phyloP scores from a whole-genome alignment of 1,284 basidiomycete genomes.

The Anthracocystis panici-leucophaei region DNA sequence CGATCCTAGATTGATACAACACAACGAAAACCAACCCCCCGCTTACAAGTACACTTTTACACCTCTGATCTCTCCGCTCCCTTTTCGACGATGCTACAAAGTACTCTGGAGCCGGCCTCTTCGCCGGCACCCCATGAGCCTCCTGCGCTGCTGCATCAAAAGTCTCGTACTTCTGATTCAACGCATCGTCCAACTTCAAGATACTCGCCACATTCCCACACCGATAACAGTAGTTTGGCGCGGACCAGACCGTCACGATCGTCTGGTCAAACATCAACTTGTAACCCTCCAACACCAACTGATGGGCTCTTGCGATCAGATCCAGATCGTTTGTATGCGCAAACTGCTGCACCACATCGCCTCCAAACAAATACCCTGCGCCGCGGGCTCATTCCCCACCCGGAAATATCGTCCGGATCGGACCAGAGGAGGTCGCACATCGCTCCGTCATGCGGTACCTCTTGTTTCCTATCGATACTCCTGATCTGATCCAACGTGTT shows the following conservation, averaged over 20 bases:
- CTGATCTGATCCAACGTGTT: slow-evolving; percentile 77
- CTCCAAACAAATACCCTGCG: slow-evolving; percentile 94
- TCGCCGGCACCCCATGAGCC: slow-evolving; percentile 63
- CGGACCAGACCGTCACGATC: slow-evolving; percentile 98
- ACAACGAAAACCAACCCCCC: no score
- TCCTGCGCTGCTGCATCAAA: slow-evolving; percentile 66
- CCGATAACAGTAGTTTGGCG: slow-evolving; percentile 95
- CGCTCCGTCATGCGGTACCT: slow-evolving; percentile 98
- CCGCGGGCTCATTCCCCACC: slow-evolving; percentile 94
- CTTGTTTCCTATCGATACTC: slow-evolving; percentile 93
- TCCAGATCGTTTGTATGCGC: slow-evolving; percentile 92
- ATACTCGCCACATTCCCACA: slow-evolving; percentile 68
- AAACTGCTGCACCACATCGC: slow-evolving; percentile 89
- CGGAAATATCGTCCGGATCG: slow-evolving; percentile 80
- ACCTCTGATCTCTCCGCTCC: no score
- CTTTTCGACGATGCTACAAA: slow-evolving; percentile 41
- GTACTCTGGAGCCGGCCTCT: slow-evolving; percentile 64
- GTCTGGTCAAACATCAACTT: slow-evolving; percentile 96
- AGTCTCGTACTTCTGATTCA: slow-evolving; percentile 67
- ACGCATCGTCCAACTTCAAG: slow-evolving; percentile 64
- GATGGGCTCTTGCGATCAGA: slow-evolving; percentile 95
- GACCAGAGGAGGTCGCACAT: slow-evolving; percentile 99
- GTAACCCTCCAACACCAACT: slow-evolving; percentile 96
- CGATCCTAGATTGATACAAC: no score
- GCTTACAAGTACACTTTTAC: no score